These are phyloP conservation scores for Akanthomyces muscarius DNA, from an alignment of 2,329 filamentous ascomycete genomes.

Conservation along the genomic window DNA sequence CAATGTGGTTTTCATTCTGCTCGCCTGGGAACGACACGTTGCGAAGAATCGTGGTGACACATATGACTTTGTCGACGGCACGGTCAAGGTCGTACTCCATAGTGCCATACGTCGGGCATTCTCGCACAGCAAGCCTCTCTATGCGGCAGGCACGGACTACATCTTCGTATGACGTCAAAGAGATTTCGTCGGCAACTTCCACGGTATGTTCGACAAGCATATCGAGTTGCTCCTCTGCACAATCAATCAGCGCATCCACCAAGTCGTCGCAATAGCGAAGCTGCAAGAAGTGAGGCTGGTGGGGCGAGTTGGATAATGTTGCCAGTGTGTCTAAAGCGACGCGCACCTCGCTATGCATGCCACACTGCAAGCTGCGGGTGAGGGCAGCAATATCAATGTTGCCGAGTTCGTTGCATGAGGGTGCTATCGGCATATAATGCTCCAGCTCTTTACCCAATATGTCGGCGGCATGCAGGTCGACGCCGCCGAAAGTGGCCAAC, in stretches of 20 bases:
- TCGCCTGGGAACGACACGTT: conserved; percentile 80
- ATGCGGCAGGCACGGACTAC: conserved; percentile 71
- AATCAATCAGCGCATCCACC: conserved; percentile 82
- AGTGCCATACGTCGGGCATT: conserved; percentile 70
- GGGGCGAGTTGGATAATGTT: conserved; percentile 59
- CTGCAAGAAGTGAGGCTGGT: conserved; percentile 60
- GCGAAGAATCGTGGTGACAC: conserved; percentile 85
- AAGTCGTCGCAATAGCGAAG: conserved; percentile 80
- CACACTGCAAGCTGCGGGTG: conserved; percentile 84
- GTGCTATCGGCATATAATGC: conserved; percentile 68
- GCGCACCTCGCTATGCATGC: conserved; percentile 84
- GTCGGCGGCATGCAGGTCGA: conserved; percentile 62
- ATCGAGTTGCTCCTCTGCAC: conserved; percentile 84
- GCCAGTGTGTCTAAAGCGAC: conserved; percentile 81
- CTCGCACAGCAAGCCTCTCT: conserved; percentile 69
- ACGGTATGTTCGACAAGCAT: conserved; percentile 77
- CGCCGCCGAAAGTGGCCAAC: conserved; percentile 63
- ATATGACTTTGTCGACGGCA: conserved; percentile 81
- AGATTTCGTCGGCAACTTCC: conserved; percentile 82
- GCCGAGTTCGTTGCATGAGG: conserved; percentile 72
- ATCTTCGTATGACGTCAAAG: conserved; percentile 82
- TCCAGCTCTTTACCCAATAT: conserved; percentile 64
- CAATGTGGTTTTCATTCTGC: conserved; percentile 60
- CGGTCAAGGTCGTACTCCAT: conserved; percentile 77
- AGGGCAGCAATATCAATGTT: conserved; percentile 87